Conservation (phyloP, 176 grass and related monocot genomes). For the Pontederia crassipes region DNA sequence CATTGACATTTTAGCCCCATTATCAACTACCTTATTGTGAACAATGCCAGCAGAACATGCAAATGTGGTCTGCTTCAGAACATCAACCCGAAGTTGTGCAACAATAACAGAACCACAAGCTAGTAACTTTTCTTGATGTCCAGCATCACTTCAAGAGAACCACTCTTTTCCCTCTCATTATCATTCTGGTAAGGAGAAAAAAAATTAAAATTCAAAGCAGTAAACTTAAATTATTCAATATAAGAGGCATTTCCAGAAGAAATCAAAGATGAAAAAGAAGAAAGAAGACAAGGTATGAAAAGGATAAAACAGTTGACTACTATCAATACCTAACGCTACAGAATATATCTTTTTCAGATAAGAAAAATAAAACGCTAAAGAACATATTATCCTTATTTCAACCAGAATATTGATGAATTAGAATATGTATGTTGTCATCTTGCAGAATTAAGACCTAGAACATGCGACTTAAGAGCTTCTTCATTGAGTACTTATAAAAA, state of each 20-base stretch:
- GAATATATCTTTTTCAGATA: too few species aligned
- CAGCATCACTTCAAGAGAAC: slow-evolving; percentile 46
- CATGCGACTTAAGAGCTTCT: slow-evolving; percentile 67
- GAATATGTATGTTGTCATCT: slow-evolving; percentile 1
- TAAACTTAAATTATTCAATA: too few species aligned
- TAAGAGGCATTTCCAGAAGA: not conserved
- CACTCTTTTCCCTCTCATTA: slow-evolving; percentile 48
- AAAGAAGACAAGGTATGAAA: not conserved
- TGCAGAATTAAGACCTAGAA: slow-evolving; percentile 55
- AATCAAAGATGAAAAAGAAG: not conserved
- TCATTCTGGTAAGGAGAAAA: slow-evolving; percentile 28
- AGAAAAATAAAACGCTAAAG: too few species aligned
- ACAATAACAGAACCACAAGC: slow-evolving; percentile 87
- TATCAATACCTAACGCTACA: too few species aligned
- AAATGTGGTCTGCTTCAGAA: slow-evolving; percentile 75
- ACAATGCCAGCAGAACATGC: slow-evolving; percentile 88
- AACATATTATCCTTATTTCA: too few species aligned
- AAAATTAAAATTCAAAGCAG: too few species aligned
- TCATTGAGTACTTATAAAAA: not conserved
- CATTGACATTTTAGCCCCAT: slow-evolving; percentile 21
- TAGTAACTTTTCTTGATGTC: slow-evolving; percentile 65
- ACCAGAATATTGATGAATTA: too few species aligned
- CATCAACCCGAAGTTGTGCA: slow-evolving; percentile 54
- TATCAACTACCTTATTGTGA: slow-evolving; percentile 83
- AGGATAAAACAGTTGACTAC: too few species aligned